A percentile compares a stretch with the other conserved stretches of the same genome.
phyloP scores from a whole-genome alignment of 108 stramenopile genomes.

The Fragilaria radians region DNA sequence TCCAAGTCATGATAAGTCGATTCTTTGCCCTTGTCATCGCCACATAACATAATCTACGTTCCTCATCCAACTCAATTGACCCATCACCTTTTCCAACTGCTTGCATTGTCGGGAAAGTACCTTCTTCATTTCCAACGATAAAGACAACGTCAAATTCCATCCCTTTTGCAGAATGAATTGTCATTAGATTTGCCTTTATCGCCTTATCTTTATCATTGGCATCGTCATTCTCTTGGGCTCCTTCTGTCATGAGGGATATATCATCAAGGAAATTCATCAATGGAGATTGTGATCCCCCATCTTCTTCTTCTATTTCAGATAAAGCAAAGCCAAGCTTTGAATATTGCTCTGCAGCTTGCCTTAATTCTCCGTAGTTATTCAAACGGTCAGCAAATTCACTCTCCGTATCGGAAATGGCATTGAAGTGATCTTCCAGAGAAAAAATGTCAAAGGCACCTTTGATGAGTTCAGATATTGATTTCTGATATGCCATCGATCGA shows the following conservation, averaged over 20 bases:
- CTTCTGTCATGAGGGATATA: conserved; percentile 68
- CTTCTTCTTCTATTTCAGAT: conserved; percentile 9
- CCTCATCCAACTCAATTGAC: conserved; percentile 73
- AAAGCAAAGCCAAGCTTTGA: conserved; percentile 2
- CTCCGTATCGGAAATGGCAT: conserved; percentile 62
- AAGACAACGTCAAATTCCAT: conserved; percentile 90
- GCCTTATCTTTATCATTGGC: conserved; percentile 19
- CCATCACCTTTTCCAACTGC: conserved; percentile 46
- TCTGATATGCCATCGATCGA: conserved; percentile 22
- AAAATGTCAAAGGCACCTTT: conserved; percentile 45
- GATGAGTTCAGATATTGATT: conserved; percentile 39
- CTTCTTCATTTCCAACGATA: conserved; percentile 82
- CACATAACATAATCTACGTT: conserved; percentile 85
- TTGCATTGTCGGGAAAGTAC: conserved; percentile 60
- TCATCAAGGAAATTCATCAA: conserved; percentile 70
- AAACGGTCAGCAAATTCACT: conserved; percentile 63
- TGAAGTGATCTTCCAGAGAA: conserved; percentile 48
- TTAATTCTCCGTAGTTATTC: conserved; percentile 59
- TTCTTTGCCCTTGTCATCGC: conserved; percentile 92
- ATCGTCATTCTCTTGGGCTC: conserved; percentile 33
- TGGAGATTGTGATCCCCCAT: conserved; percentile 27
- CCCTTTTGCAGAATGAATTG: conserved; percentile 88
- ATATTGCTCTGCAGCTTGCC: conserved; percentile 53
- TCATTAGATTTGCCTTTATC: conserved; percentile 78
- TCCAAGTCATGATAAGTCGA: conserved; percentile 72